Conservation (phyloP, 2,329 filamentous ascomycete genomes). For the Tricladium varicosporioides region DNA sequence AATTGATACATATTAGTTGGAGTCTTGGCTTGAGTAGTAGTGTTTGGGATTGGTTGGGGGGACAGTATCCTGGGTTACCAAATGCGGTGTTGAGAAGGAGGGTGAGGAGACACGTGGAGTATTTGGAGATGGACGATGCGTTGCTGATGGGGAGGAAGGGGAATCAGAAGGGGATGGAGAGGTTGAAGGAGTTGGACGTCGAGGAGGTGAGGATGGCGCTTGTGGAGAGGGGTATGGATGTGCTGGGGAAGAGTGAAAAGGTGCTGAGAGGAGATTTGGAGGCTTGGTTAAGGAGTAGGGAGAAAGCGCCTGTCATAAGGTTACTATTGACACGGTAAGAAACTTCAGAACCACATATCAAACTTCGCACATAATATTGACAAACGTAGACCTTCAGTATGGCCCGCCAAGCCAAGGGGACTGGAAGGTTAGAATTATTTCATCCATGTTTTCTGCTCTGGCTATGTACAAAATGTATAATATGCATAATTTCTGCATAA, state of each 20-base stretch:
- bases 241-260: constrained; percentile 41
- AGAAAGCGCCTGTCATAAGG: constrained; percentile 30
- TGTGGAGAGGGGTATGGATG: constrained; percentile 64
- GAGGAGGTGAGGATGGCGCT: constrained; percentile 70
- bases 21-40: constrained; percentile 41
- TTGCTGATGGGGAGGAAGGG: constrained; percentile 46
- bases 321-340: constrained; percentile 37
- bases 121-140: constrained; percentile 68
- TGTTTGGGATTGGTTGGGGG: constrained; percentile 44
- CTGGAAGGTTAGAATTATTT: neutral
- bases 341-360: neutral
- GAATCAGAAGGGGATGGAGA: constrained; percentile 45
- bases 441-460: neutral
- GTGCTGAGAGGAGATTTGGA: constrained; percentile 38
- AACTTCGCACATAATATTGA: neutral
- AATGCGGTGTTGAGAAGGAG: constrained; percentile 51
- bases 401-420: constrained; percentile 22
- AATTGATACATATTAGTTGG: constrained; percentile 41
- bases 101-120: constrained; percentile 54
- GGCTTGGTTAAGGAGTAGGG: constrained; percentile 40
- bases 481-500: constrained; percentile 5
- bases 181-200: constrained; percentile 52
- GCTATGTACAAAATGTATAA: constrained; percentile 25
- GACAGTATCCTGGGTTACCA: constrained; percentile 37
- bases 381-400: constrained; percentile 28